Base-by-base conservation (phyloP, 345 rosid species). In the Mercurialis annua region DNA sequence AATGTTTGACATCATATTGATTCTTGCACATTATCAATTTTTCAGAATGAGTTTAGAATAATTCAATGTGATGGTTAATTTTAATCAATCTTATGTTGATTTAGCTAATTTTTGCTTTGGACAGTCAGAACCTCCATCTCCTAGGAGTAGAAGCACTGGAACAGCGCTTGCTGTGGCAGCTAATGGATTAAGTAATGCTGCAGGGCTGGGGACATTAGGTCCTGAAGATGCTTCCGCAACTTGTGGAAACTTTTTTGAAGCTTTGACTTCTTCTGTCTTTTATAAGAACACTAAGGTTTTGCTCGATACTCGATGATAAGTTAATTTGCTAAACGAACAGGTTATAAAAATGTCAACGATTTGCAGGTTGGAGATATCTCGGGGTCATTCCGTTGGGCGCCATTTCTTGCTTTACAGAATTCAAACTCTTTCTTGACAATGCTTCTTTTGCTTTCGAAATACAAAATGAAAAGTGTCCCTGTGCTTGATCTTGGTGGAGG, bases 311-410 rank as follows among this genome's bases (percentile, higher is more conserved):
- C 56, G 52, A 57, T 49, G 18, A 30, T 38, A 26, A 53, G 42
- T 50, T 33, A 30, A 56, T 44, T 65, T n/a, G 10, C 47, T 2
- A 43, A 23, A 17, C 36, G 7, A 5, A 18, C 17, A 62, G 52
- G 51, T 26, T 62, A 46, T 74, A 67, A n/a, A n/a, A n/a, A 76
- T 30, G 68, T 56, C 36, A 43, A n/a, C 36, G 66, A 33, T 64
- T 74, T 69, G 69, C 85, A 95, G 99, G 99, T 92, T 42, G 80
- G 82, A n/a, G 99, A 95, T 55, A 95, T 95, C 53, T 87, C 92
- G 40, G 99, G 99, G 42, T 87, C 98, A 59, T 95, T 92, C 81
- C 85, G 98, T 40, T 95, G 98, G 99, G 98, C 97, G n/a, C 99
- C 99, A 0, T 95, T 95, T 81, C 94, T 95, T 54, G 99, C 98